These are phyloP conservation scores for Trichosporon coremiiforme DNA, from an alignment of 1,284 basidiomycete genomes.

Conservation along the genomic window DNA sequence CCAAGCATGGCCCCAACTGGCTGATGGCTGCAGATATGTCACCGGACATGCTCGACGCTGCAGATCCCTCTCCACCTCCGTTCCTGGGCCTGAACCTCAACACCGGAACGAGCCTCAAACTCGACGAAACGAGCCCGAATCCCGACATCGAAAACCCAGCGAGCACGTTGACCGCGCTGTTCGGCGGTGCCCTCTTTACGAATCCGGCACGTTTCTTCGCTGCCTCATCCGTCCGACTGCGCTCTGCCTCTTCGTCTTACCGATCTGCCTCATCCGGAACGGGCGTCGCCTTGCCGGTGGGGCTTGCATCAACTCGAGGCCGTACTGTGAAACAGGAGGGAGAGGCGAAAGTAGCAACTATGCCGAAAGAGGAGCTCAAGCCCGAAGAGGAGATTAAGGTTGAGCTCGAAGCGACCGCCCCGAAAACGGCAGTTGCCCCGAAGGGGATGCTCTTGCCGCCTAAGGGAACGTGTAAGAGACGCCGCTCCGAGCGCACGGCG, in stretches of 20 bases:
- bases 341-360: too few species aligned
- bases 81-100: background rate
- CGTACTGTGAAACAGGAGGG: background rate
- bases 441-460: background rate
- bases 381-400: background rate
- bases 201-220: too few species aligned
- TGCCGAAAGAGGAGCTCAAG: background rate
- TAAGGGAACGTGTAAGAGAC: background rate
- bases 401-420: background rate
- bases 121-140: background rate
- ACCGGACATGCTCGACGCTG: too few species aligned
- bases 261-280: background rate
- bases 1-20: background rate
- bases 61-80: background rate
- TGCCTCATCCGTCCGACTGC: too few species aligned
- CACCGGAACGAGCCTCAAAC: background rate
- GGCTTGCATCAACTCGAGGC: background rate
- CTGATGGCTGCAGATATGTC: background rate
- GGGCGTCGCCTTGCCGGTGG: too few species aligned
- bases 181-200: too few species aligned
- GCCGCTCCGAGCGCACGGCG: background rate
- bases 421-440: too few species aligned
- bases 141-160: background rate
- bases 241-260: too few species aligned
- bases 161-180: background rate